Base-by-base conservation (phyloP, 2,329 filamentous ascomycete species). In the Thelonectria rubi region DNA sequence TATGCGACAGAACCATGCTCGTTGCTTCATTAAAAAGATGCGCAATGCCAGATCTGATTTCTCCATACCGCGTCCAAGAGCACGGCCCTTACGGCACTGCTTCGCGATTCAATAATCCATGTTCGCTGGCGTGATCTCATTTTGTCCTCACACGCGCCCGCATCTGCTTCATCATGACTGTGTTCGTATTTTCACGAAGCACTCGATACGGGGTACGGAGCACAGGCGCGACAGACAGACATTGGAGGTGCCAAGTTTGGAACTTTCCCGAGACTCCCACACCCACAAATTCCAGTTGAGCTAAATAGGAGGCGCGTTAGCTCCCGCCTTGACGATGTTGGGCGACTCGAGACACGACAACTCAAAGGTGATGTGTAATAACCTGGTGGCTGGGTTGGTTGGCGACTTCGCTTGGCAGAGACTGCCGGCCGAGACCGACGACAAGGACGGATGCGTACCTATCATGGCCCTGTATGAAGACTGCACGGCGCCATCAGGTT, bases 1-100 rank as follows among this genome's bases (percentile, higher is more conserved):
- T 67, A 62, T 56, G 56, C 50, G 51, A 60, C 56, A 39, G 51
- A 57, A 34, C 46, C 61, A 32, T 53, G 52, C 48, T 51, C 32
- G 42, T 52, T 59, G 26, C 18, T 45, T 56, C 55, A 55, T 59
- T 52, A 64, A 51, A 37, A 21, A 58, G 42, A 65, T 63, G 60
- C 56, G 26, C 60, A 37, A 66, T 61, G 53, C 53, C 21, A 56
- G 57, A 61, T 66, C 42, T 55, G 52, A 55, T 55, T 60, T 45
- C n/a, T 55, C 46, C 39, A 50, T 50, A 50, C 46, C 12, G 21
- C 39, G 17, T 42, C 12, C 24, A 11, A 30, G 51, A 60, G 57
- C 45, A 55, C 47, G 46, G 52, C 52, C 51, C 58, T 50, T 18
- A 50, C 55, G 58, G 58, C 52, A 60, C 37, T 55, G 51, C 20